Evolutionary conservation across 176 grass and related monocot genomes (phyloP).

Genomic region (Phoenix roebelenii): DNA sequence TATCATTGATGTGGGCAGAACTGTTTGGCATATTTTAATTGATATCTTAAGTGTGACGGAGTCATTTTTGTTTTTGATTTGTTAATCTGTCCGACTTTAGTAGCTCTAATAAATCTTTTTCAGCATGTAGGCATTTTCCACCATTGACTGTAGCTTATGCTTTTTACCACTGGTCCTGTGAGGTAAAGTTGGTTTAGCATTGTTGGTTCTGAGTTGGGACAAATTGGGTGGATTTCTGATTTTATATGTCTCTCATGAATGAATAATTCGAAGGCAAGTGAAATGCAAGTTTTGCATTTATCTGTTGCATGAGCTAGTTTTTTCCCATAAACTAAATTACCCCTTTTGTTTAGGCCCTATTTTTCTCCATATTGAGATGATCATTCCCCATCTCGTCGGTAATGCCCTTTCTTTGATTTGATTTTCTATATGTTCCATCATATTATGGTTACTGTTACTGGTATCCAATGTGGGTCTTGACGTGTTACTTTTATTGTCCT

Average conservation of each 20-base stretch:
- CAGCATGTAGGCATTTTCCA: slow-evolving; percentile 24
- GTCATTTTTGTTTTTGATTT: too few species aligned
- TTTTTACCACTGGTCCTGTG: slow-evolving; percentile 17
- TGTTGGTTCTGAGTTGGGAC: slow-evolving; percentile 4
- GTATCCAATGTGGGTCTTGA: too few species aligned
- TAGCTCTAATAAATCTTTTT: slow-evolving; percentile 19
- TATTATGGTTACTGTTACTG: too few species aligned
- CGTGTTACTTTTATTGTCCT: slow-evolving; percentile 12
- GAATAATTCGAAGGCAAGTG: neutral
- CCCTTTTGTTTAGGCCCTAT: slow-evolving; percentile 10
- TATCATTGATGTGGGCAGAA: too few species aligned
- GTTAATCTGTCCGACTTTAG: neutral
- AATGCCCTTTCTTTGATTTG: neutral
- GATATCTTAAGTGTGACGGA: too few species aligned
- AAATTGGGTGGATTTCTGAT: slow-evolving; percentile 2
- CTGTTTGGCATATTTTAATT: too few species aligned
- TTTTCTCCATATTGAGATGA: slow-evolving; percentile 5
- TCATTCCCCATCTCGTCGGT: slow-evolving; percentile 10
- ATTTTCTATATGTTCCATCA: neutral
- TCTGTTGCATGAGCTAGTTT: neutral
- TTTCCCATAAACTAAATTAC: neutral
- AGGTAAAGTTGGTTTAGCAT: slow-evolving; percentile 17
- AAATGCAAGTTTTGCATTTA: neutral
- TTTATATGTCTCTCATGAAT: neutral
- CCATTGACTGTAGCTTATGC: slow-evolving; percentile 26